phyloP scores from a whole-genome alignment of 2,329 filamentous ascomycete genomes.

The Trichoderma koningiopsis region DNA sequence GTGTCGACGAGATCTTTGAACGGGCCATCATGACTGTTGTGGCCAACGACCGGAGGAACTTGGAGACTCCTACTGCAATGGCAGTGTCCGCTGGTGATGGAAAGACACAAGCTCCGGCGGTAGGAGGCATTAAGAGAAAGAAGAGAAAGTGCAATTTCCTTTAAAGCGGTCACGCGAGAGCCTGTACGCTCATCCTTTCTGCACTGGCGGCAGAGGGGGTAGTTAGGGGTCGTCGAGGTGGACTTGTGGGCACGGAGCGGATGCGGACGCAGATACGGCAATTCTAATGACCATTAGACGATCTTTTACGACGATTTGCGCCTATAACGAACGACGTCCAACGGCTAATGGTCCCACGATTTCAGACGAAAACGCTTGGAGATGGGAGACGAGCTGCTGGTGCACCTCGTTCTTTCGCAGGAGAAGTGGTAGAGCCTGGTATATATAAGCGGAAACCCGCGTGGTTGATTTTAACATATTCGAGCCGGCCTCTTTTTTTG shows the following conservation, averaged over 20 bases:
- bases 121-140: conserved; percentile 68
- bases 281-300: conserved; percentile 47
- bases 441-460: conserved; percentile 28
- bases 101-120: conserved; percentile 45
- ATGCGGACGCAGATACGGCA: conserved; percentile 33
- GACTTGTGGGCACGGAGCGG: neutral
- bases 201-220: conserved; percentile 3
- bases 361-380: conserved; percentile 20
- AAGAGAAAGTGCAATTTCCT: conserved; percentile 82
- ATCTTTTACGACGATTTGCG: conserved; percentile 41
- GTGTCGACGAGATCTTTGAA: conserved; percentile 96
- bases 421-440: conserved; percentile 24
- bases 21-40: conserved; percentile 88
- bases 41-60: conserved; percentile 71
- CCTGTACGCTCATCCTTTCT: conserved; percentile 15
- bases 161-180: conserved; percentile 47
- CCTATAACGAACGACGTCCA: conserved; percentile 32
- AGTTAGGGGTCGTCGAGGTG: neutral
- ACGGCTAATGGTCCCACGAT: conserved; percentile 23
- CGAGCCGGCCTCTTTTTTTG: conserved; percentile 26
- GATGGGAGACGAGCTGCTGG: conserved; percentile 26
- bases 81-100: conserved; percentile 43
- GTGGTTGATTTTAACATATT: conserved; percentile 26
- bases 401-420: conserved; percentile 26
- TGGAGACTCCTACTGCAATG: conserved; percentile 51